phyloP scores from a whole-genome alignment of 2,329 filamentous ascomycete species.

The Verticillium isaacii region DNA sequence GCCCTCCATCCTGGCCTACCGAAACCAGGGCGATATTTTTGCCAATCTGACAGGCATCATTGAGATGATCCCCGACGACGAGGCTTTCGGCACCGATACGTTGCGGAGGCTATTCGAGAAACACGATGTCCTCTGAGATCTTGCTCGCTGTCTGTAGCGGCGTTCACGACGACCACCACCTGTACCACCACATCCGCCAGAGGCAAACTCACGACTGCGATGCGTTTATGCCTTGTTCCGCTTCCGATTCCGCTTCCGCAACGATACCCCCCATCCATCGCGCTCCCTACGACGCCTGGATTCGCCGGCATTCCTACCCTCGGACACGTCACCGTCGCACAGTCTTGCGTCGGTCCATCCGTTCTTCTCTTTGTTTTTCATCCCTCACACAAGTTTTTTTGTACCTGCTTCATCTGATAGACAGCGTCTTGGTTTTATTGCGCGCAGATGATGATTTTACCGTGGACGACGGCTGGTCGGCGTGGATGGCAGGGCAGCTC shows the following conservation, averaged over 20 bases:
- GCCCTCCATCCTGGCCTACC: slow-evolving; percentile 85
- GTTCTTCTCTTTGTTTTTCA: neutral
- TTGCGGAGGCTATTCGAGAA: slow-evolving; percentile 48
- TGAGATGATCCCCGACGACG: slow-evolving; percentile 73
- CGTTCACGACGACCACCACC: neutral
- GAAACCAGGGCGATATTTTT: slow-evolving; percentile 81
- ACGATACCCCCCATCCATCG: slow-evolving; percentile 11
- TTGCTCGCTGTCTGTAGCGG: neutral
- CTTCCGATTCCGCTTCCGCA: slow-evolving; percentile 4
- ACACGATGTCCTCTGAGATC: slow-evolving; percentile 44
- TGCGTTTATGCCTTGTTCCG: neutral
- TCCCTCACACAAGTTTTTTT: neutral
- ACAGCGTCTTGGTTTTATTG: neutral
- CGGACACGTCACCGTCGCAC: neutral
- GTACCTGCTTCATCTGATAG: neutral
- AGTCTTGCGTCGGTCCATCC: neutral
- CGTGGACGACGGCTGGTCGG: neutral
- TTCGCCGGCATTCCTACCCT: neutral
- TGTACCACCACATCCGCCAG: neutral
- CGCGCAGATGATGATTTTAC: neutral
- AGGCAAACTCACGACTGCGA: neutral
- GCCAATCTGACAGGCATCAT: slow-evolving; percentile 84
- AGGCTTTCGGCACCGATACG: slow-evolving; percentile 50
- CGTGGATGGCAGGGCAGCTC: neutral
- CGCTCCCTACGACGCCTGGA: neutral